Percentiles rank a stretch among this genome's conserved stretches.
phyloP scores from a whole-genome alignment of 208 protist genomes.

The Porcisia hertigi region DNA sequence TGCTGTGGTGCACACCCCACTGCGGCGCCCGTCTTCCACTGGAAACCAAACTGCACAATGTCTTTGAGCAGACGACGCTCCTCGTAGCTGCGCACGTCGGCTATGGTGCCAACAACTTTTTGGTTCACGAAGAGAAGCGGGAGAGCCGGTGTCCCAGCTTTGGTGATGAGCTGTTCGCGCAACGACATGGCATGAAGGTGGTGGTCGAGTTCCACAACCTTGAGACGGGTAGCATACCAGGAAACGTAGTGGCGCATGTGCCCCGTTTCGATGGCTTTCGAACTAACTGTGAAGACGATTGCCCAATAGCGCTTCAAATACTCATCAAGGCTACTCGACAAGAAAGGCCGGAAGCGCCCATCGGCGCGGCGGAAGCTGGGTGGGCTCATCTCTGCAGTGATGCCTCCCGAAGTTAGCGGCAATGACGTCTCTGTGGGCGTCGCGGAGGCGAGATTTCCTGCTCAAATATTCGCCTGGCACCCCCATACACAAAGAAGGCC shows the following conservation, averaged over 20 bases:
- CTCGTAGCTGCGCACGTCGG: slow-evolving; percentile 70
- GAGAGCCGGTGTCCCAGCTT: slow-evolving; percentile 50
- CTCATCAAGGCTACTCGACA: slow-evolving; percentile 55
- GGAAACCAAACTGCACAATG: slow-evolving; percentile 88
- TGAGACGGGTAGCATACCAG: slow-evolving; percentile 87
- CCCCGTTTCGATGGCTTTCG: slow-evolving; percentile 71
- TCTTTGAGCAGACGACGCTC: slow-evolving; percentile 78
- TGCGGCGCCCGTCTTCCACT: slow-evolving; percentile 71
- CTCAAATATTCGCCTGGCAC: background rate
- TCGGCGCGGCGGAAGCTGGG: slow-evolving; percentile 5
- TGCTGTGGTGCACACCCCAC: slow-evolving; percentile 37
- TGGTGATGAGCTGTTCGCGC: slow-evolving; percentile 49
- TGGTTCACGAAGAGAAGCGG: slow-evolving; percentile 89
- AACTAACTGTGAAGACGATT: slow-evolving; percentile 78
- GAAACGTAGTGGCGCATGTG: slow-evolving; percentile 89
- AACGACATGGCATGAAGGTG: slow-evolving; percentile 65
- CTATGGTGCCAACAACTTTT: slow-evolving; percentile 72
- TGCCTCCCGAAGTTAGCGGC: background rate
- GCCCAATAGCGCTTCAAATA: slow-evolving; percentile 86
- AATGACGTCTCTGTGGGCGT: background rate
- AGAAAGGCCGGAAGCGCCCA: slow-evolving; percentile 56
- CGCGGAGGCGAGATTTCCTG: background rate
- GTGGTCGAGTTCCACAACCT: slow-evolving; percentile 88
- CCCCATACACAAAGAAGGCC: background rate
- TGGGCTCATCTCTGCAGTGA: slow-evolving; percentile 10